These are phyloP conservation scores for Myriosclerotinia scirpicola DNA, from an alignment of 2,329 filamentous ascomycete genomes.

Conservation along the genomic window DNA sequence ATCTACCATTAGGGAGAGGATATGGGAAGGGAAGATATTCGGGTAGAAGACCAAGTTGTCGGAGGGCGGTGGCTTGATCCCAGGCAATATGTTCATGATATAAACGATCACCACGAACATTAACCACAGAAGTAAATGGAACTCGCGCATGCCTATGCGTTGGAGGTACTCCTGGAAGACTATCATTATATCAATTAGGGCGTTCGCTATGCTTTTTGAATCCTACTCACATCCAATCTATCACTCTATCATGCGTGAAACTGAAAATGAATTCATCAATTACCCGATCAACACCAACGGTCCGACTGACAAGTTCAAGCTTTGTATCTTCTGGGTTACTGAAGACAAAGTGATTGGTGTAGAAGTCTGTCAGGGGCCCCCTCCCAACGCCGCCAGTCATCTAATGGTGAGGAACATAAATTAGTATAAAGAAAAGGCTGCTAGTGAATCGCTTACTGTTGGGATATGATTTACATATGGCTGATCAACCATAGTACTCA, in stretches of 20 bases:
- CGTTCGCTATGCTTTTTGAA: not conserved
- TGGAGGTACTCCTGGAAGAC: constrained; percentile 58
- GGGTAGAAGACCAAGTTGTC: constrained; percentile 58
- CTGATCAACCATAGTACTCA: constrained; percentile 77
- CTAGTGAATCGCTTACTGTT: constrained; percentile 49
- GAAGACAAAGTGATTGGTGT: constrained; percentile 72
- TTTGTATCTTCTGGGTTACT: constrained; percentile 66
- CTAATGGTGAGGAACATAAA: constrained; percentile 13
- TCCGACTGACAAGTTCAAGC: constrained; percentile 69
- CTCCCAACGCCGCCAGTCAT: constrained; percentile 66
- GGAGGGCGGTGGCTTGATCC: constrained; percentile 64
- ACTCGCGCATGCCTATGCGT: constrained; percentile 55
- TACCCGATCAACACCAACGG: constrained; percentile 68
- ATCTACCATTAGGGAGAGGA: constrained; percentile 41
- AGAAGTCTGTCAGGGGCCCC: constrained; percentile 62
- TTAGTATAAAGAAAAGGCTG: not conserved
- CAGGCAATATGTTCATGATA: constrained; percentile 72
- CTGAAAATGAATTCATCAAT: constrained; percentile 69
- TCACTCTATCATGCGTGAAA: constrained; percentile 60
- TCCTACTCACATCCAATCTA: constrained; percentile 65
- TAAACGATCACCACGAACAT: constrained; percentile 65
- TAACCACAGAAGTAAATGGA: constrained; percentile 64
- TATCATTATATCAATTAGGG: constrained; percentile 33
- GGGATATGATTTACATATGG: constrained; percentile 79
- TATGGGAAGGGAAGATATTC: constrained; percentile 48